A percentile compares a stretch with the other conserved stretches of the same genome.
Evolutionary conservation across 108 stramenopile species (phyloP).

Genomic region (Schizochytrium sp.): DNA sequence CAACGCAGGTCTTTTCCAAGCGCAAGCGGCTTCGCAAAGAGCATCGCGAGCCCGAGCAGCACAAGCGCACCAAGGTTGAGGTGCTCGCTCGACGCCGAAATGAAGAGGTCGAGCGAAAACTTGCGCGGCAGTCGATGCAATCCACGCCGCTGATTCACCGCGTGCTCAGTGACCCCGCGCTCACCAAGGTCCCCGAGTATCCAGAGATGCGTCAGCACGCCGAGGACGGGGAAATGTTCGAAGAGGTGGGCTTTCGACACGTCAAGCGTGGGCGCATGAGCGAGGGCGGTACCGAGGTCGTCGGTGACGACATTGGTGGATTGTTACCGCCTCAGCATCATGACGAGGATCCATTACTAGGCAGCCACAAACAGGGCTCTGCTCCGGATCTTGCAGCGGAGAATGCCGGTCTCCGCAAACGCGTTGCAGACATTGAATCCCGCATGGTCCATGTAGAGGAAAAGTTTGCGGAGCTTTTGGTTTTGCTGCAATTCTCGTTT

Average conservation of each 20-base stretch:
- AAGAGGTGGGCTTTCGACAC: background rate
- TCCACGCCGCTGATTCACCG: background rate
- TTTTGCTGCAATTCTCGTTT: background rate
- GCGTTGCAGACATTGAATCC: background rate
- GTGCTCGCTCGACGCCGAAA: background rate
- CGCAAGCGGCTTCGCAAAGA: background rate
- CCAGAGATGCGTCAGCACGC: background rate
- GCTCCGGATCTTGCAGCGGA: background rate
- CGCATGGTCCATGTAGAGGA: background rate
- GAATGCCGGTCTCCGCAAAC: background rate
- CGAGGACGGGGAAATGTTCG: background rate
- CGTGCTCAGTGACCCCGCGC: background rate
- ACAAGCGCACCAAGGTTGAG: background rate
- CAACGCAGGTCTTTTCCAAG: background rate
- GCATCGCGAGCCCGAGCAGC: slow-evolving; percentile 4
- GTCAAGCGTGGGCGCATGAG: background rate
- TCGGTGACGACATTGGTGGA: background rate
- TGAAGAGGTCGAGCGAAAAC: background rate
- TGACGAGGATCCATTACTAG: background rate
- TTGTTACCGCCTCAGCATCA: background rate
- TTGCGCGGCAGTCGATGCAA: background rate
- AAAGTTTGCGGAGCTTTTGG: background rate
- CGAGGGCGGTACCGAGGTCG: background rate
- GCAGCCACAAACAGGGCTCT: no score
- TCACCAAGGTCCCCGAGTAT: background rate